Conservation (phyloP, 2,329 filamentous ascomycete genomes). For the Alternaria sp. region DNA sequence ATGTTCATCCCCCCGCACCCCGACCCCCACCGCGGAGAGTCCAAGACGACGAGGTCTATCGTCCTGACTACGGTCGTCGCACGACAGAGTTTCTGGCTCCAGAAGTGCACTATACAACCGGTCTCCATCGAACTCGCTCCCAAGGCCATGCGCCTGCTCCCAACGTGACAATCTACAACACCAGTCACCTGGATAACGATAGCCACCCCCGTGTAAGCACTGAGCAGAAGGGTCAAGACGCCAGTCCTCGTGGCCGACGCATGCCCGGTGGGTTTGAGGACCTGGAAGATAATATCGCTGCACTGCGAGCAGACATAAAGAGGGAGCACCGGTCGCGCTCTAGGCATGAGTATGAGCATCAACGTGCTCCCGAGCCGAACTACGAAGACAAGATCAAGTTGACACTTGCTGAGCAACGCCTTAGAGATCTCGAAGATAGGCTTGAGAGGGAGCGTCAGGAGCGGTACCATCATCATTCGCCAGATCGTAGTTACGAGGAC, state of each 20-base stretch:
- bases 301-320: slow-evolving; percentile 35
- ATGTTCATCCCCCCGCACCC: slow-evolving; percentile 29
- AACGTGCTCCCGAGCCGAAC: slow-evolving; percentile 4
- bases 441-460: slow-evolving; percentile 11
- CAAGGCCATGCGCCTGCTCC: slow-evolving; percentile 53
- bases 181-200: slow-evolving; percentile 48
- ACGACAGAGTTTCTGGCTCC: slow-evolving; percentile 41
- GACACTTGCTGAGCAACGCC: slow-evolving; percentile 10
- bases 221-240: slow-evolving; percentile 32
- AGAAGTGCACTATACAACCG: slow-evolving; percentile 34
- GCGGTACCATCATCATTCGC: slow-evolving; percentile 26
- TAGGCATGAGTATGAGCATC: slow-evolving; percentile 29
- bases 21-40: slow-evolving; percentile 21
- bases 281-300: slow-evolving; percentile 46
- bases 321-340: slow-evolving; percentile 35
- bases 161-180: slow-evolving; percentile 56
- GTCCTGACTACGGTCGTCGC: slow-evolving; percentile 31
- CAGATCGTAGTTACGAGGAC: slow-evolving; percentile 34
- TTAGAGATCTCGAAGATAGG: slow-evolving; percentile 9
- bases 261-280: slow-evolving; percentile 43
- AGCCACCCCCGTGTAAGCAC: slow-evolving; percentile 43
- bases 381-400: slow-evolving; percentile 12
- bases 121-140: slow-evolving; percentile 54
- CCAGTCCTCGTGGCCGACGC: slow-evolving; percentile 39
- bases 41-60: slow-evolving; percentile 22